A percentile compares a stretch with the other conserved stretches of the same genome.
These are phyloP conservation scores for Myriosclerotinia scirpicola DNA, from an alignment of 2,329 filamentous ascomycete genomes.

Conservation along the genomic window DNA sequence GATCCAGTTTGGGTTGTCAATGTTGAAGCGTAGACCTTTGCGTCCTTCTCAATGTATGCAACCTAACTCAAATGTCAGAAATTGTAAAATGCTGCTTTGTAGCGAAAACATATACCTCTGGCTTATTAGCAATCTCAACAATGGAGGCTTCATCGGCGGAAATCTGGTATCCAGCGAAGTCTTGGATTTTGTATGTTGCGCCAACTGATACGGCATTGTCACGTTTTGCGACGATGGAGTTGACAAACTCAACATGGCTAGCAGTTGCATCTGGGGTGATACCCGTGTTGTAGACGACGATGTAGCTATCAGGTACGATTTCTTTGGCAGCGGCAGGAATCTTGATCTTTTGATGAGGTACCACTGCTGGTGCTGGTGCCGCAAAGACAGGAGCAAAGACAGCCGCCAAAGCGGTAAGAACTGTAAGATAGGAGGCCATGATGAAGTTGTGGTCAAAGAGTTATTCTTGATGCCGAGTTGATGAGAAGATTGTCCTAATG, in stretches of 20 bases:
- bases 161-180: constrained; percentile 37
- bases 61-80: constrained; percentile 28
- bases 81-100: neutral
- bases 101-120: constrained; percentile 31
- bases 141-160: constrained; percentile 35
- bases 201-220: constrained; percentile 46
- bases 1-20: constrained; percentile 34
- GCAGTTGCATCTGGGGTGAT: constrained; percentile 50
- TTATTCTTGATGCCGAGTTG: neutral
- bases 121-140: constrained; percentile 35
- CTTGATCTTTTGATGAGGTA: constrained; percentile 31
- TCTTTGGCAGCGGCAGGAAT: constrained; percentile 48
- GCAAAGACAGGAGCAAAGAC: constrained; percentile 34
- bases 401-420: constrained; percentile 37
- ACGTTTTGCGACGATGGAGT: constrained; percentile 53
- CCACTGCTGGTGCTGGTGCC: constrained; percentile 28
- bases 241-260: constrained; percentile 51
- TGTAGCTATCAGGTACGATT: constrained; percentile 58
- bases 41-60: constrained; percentile 39
- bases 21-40: constrained; percentile 39
- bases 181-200: constrained; percentile 34
- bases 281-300: constrained; percentile 63
- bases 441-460: constrained; percentile 17
- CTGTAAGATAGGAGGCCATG: constrained; percentile 36
- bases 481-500: constrained; percentile 14